phyloP scores from a whole-genome alignment of 2,329 filamentous ascomycete genomes.

The Neopestalotiopsis clavispora region DNA sequence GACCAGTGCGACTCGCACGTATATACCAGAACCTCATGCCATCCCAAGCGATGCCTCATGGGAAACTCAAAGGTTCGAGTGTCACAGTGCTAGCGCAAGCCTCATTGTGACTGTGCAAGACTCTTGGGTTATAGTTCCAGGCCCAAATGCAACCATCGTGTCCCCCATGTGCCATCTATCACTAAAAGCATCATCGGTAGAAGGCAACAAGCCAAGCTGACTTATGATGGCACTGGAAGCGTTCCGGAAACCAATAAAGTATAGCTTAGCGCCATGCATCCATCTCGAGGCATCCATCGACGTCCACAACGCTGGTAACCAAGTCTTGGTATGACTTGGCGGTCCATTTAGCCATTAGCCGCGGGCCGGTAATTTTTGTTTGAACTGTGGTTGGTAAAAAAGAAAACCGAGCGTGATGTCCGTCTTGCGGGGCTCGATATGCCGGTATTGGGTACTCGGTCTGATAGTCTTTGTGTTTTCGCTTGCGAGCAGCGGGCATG shows the following conservation, averaged over 20 bases:
- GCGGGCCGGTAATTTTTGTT: conserved; percentile 4
- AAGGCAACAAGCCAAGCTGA: neutral
- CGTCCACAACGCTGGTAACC: neutral
- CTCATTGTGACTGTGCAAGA: too few species aligned
- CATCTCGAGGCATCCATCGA: neutral
- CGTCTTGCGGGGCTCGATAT: neutral
- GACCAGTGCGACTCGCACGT: too few species aligned
- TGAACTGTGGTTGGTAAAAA: neutral
- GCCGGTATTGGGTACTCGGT: neutral
- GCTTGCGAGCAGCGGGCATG: neutral
- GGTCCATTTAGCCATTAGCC: conserved; percentile 3
- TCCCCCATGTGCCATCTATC: neutral
- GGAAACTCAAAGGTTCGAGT: too few species aligned
- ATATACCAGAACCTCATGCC: too few species aligned
- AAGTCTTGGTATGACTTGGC: neutral
- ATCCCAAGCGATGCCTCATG: too few species aligned
- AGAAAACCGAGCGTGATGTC: neutral
- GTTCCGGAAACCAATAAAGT: neutral
- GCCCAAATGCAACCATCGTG: neutral
- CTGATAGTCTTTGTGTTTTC: neutral
- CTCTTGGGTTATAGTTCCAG: too few species aligned
- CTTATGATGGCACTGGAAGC: neutral
- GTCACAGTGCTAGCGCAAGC: too few species aligned
- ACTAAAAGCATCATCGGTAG: neutral
- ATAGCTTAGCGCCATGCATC: neutral